Percentiles rank a stretch among this genome's conserved stretches.
These are phyloP conservation scores for Mortierella sp. DNA, from an alignment of 371 early-diverging fungal genomes.

Conservation along the genomic window DNA sequence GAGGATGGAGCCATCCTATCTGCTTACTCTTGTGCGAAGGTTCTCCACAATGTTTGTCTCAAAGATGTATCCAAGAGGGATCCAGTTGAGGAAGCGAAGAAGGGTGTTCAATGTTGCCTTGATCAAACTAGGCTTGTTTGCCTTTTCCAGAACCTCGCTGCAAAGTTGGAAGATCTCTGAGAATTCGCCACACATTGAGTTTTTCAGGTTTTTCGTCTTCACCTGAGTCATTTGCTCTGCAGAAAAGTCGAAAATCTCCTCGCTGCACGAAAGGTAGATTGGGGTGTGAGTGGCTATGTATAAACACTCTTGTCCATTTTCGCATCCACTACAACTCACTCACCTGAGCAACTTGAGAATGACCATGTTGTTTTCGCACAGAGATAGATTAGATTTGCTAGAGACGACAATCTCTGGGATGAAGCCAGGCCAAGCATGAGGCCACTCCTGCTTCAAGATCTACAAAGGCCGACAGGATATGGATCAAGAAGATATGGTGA, in stretches of 20 bases:
- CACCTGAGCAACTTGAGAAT: constrained; percentile 96
- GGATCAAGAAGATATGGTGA: too few relatives aligned
- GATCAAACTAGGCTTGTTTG: constrained; percentile 88
- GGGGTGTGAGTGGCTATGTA: neutral
- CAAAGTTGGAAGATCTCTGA: constrained; percentile 96
- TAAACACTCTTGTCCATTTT: too few relatives aligned
- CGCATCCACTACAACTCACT: too few relatives aligned
- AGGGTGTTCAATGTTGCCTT: constrained; percentile 94
- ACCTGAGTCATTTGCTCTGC: constrained; percentile 98
- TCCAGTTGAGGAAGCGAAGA: constrained; percentile 95
- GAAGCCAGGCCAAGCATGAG: constrained; percentile 99
- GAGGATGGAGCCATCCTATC: neutral
- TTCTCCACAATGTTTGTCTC: constrained; percentile 93
- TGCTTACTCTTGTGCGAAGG: constrained; percentile 79
- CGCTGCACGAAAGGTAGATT: constrained; percentile 64
- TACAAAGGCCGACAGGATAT: constrained; percentile 66
- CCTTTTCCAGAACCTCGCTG: constrained; percentile 94
- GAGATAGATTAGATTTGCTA: constrained; percentile 87
- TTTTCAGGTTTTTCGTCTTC: constrained; percentile 91
- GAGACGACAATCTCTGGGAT: constrained; percentile 99
- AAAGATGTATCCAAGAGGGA: constrained; percentile 97
- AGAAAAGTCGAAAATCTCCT: constrained; percentile 98
- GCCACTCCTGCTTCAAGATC: constrained; percentile 99
- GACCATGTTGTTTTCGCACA: constrained; percentile 99
- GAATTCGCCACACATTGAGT: constrained; percentile 96